Conservation (phyloP, 495 filamentous ascomycete genomes). For the Lasiosphaeriaceae sp. region DNA sequence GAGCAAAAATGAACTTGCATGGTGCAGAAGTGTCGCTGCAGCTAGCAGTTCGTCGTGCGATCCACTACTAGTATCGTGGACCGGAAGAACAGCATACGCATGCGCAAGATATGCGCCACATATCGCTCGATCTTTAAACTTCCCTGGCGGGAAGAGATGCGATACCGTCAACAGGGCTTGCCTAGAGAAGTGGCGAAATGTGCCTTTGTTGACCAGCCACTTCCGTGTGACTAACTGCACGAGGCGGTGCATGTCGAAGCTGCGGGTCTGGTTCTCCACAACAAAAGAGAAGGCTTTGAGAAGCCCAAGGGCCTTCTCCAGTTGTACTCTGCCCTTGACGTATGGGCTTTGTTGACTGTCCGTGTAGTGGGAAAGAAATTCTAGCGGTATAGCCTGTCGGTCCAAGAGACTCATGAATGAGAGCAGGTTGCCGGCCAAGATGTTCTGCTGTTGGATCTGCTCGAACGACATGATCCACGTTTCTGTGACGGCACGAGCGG, state of each 20-base stretch:
- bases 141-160: too few relatives aligned
- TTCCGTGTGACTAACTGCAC: not conserved
- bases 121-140: too few relatives aligned
- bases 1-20: too few relatives aligned
- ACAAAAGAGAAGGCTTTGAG: not conserved
- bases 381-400: slow-evolving; percentile 33
- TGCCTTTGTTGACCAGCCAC: not conserved
- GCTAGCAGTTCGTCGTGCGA: too few relatives aligned
- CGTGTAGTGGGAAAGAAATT: slow-evolving; percentile 6
- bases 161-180: too few relatives aligned
- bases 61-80: too few relatives aligned
- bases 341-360: not conserved
- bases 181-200: not conserved
- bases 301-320: not conserved
- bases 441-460: slow-evolving; percentile 6
- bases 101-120: too few relatives aligned
- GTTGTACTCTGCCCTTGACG: not conserved
- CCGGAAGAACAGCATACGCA: too few relatives aligned
- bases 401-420: slow-evolving; percentile 42
- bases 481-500: not conserved
- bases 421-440: slow-evolving; percentile 27
- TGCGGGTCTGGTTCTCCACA: not conserved
- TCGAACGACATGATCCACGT: not conserved
- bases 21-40: too few relatives aligned
- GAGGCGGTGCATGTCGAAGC: not conserved